Conservation (phyloP, 768 basidiomycete species). For the Lanmaoa rubissima region DNA sequence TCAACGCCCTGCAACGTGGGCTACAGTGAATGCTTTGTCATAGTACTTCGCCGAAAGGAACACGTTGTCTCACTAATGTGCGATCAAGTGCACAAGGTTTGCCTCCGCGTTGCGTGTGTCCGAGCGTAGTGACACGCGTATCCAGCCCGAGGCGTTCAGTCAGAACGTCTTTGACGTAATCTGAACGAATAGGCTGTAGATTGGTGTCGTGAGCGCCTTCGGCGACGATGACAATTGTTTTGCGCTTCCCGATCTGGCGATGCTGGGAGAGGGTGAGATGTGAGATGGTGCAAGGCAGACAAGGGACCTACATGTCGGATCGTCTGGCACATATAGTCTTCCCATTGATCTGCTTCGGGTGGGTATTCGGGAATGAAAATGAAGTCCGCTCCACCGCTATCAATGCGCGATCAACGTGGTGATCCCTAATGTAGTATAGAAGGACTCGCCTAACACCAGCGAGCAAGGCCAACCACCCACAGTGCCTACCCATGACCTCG, state of each 20-base stretch:
- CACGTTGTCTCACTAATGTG: conserved; percentile 62
- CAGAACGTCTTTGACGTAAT: conserved; percentile 88
- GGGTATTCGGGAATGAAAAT: conserved; percentile 97
- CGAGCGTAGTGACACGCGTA: conserved; percentile 94
- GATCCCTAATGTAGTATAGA: not conserved
- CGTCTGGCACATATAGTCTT: conserved; percentile 84
- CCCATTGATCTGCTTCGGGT: conserved; percentile 78
- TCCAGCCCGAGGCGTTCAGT: conserved; percentile 86
- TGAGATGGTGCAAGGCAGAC: not conserved
- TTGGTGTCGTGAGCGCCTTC: conserved; percentile 91
- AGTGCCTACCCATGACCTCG: conserved; percentile 99
- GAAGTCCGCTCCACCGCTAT: conserved; percentile 89
- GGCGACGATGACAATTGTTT: conserved; percentile 97
- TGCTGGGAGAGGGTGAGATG: conserved; percentile 52
- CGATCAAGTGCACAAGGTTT: conserved; percentile 91
- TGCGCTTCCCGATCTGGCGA: conserved; percentile 88
- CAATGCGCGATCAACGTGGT: conserved; percentile 9
- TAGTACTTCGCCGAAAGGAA: not conserved
- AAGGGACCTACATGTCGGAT: conserved; percentile 64
- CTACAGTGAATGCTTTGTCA: conserved; percentile 38
- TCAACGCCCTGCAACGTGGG: conserved; percentile 96
- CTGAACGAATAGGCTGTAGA: conserved; percentile 89
- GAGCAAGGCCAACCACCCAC: conserved; percentile 96
- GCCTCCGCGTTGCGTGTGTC: conserved; percentile 96
- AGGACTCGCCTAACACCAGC: conserved; percentile 79